phyloP scores from a whole-genome alignment of 2,329 filamentous ascomycete genomes.

The Ophiostoma sp. region DNA sequence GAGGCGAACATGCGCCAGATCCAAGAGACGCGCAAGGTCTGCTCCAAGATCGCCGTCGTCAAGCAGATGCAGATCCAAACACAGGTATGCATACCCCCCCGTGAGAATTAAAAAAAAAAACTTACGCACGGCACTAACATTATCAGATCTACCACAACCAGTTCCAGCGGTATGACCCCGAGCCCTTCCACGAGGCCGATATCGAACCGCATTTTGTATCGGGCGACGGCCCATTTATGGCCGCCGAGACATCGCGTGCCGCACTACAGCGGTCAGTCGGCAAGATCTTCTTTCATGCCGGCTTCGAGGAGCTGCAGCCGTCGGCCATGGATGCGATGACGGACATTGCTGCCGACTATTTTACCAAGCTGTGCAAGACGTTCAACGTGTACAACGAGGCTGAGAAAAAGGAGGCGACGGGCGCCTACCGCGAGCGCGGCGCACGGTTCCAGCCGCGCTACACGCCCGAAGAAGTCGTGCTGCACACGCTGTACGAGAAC shows the following conservation, averaged over 20 bases:
- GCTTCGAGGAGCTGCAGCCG: slow-evolving; percentile 95
- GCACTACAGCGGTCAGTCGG: slow-evolving; percentile 85
- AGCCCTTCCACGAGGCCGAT: slow-evolving; percentile 81
- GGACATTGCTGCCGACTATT: slow-evolving; percentile 83
- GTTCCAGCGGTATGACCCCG: slow-evolving; percentile 91
- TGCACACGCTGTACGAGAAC: slow-evolving; percentile 80
- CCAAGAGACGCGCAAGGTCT: slow-evolving; percentile 93
- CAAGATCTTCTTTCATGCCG: slow-evolving; percentile 92
- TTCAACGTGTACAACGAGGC: slow-evolving; percentile 78
- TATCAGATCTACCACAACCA: slow-evolving; percentile 84
- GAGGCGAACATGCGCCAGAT: slow-evolving; percentile 90
- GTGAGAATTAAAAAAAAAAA: too few relatives aligned
- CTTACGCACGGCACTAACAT: too few relatives aligned
- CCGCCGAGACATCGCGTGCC: slow-evolving; percentile 71
- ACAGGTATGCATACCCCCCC: slow-evolving; percentile 41
- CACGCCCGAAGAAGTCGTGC: slow-evolving; percentile 74
- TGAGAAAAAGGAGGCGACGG: slow-evolving; percentile 62
- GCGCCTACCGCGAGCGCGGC: slow-evolving; percentile 37
- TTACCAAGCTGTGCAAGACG: slow-evolving; percentile 72
- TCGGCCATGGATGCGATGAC: slow-evolving; percentile 87
- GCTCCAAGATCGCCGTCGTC: slow-evolving; percentile 92
- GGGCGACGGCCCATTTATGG: slow-evolving; percentile 83
- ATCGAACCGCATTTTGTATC: slow-evolving; percentile 84
- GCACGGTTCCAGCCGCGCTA: slow-evolving; percentile 58
- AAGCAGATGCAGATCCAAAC: slow-evolving; percentile 99